Base-by-base conservation (phyloP, 2,329 filamentous ascomycete species). In the Ophiostoma populinum region DNA sequence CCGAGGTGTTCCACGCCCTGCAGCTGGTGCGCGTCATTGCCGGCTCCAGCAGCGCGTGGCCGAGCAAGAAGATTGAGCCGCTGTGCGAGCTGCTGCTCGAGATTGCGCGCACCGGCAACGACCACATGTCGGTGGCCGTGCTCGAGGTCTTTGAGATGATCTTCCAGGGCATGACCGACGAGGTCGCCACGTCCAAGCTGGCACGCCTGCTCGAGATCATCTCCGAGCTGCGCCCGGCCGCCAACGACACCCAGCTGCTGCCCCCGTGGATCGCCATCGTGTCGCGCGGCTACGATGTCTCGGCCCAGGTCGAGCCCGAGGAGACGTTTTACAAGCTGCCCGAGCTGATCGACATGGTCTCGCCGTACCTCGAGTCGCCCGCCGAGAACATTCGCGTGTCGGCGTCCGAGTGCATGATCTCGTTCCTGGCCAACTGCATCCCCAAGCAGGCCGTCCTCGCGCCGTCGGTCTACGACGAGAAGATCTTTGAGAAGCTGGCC, bases 71-170 rank as follows among this genome's bases (percentile, higher is more conserved):
- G 58, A 92, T 94, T 36, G 90, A 98, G 57, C 65, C 78, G 3
- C 62, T 98, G 22, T 94, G 86, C 54, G 86, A 95, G 55, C 61
- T 93, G 36, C 61, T 98, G 39, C 70, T 98, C 45, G 75, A 75
- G 45, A 92, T 95, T 42, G 87, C 87, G 20, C 77, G 77, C 50
- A 86, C 80, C 7, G 90, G 75, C 54, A 94, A 92, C 53, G 86
- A 95, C 52, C 92, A 87, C 54, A 76, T 98, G 63, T 92, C 86
- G 21, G 92, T 95, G 77, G 79, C 82, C 9, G 80, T 86, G 0
- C 94, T 98, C 47, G 87, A 94, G 45, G 87, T 95, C 4, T 98
- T 98, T 48, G 90, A 98, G 54, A 79, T 92, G 53, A 92, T 95
- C 29, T 95, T 98, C 45, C 78, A 80, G 47, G 80, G 85, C 7